Conservation (phyloP, 164 flowering plant genomes). For the Warburgia ugandensis region DNA sequence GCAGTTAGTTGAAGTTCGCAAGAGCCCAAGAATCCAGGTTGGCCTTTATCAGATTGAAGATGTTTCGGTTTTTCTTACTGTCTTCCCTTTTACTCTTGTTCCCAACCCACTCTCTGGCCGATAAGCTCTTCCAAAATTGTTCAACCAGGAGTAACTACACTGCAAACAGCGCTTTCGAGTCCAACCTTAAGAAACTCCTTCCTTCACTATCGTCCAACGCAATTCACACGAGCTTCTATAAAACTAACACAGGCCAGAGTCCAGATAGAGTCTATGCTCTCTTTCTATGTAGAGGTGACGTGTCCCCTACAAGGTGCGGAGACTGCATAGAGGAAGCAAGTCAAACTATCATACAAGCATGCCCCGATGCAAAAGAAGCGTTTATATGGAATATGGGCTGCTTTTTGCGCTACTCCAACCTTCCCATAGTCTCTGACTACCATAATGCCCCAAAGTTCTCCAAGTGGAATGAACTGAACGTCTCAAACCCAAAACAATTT, state of each 20-base stretch:
- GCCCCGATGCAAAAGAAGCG: conserved; percentile 19
- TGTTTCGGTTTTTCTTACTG: not conserved
- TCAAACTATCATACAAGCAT: conserved; percentile 3
- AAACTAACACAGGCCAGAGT: conserved; percentile 11
- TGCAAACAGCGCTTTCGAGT: conserved; percentile 4
- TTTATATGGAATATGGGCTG: conserved; percentile 28
- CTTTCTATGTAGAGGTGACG: conserved; percentile 23
- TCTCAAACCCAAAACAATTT: conserved; percentile 16
- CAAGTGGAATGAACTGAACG: conserved; percentile 7
- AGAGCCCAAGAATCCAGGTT: too few species aligned
- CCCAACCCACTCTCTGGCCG: not conserved
- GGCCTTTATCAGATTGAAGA: not conserved
- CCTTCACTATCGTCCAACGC: conserved; percentile 13
- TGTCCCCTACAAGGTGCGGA: conserved; percentile 4
- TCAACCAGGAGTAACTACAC: conserved; percentile 7
- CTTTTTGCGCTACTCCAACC: conserved; percentile 24
- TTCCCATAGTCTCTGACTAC: conserved; percentile 8
- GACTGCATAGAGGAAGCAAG: conserved; percentile 14
- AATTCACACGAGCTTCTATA: conserved; percentile 12
- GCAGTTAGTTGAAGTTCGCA: too few species aligned
- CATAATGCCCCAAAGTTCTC: too few species aligned
- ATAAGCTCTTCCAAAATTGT: not conserved
- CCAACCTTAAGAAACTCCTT: conserved; percentile 16
- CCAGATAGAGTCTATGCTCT: conserved; percentile 21
- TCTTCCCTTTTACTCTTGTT: not conserved